A percentile compares a stretch with the other conserved stretches of the same genome.
Evolutionary conservation across 2,329 filamentous ascomycete species (phyloP).

Genomic region (Arthrobotrys pseudoclavata): DNA sequence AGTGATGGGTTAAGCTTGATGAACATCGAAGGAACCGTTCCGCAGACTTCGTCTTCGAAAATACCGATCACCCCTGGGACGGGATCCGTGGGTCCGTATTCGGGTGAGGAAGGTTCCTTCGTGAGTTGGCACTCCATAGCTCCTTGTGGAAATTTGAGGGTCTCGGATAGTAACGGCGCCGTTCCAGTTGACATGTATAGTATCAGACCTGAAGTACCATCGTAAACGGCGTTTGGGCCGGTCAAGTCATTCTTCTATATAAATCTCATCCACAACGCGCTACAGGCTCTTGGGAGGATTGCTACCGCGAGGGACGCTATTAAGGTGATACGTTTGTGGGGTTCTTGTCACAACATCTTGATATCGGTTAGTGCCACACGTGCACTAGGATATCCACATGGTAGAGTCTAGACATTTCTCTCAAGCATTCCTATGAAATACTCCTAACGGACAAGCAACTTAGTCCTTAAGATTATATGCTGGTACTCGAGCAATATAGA

Average conservation of each 20-base stretch:
- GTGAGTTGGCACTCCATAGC: constrained; percentile 12
- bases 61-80: constrained; percentile 33
- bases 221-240: background rate
- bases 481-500: constrained; percentile 2
- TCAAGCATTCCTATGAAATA: background rate
- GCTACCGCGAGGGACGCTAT: background rate
- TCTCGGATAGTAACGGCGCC: constrained; percentile 13
- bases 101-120: background rate
- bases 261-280: constrained; percentile 39
- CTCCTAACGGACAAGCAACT: background rate
- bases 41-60: constrained; percentile 26
- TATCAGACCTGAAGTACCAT: background rate
- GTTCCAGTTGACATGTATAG: background rate
- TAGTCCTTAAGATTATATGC: background rate
- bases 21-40: background rate
- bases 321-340: background rate
- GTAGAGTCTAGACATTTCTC: background rate
- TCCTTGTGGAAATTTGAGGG: background rate
- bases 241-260: constrained; percentile 40
- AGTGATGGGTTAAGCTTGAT: constrained; percentile 7
- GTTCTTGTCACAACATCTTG: constrained; percentile 14
- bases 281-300: constrained; percentile 5
- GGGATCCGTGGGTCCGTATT: constrained; percentile 8
- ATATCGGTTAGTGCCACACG: background rate
- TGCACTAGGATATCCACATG: background rate